Base-by-base conservation (phyloP, 768 basidiomycete species). In the Russula dissimulans region DNA sequence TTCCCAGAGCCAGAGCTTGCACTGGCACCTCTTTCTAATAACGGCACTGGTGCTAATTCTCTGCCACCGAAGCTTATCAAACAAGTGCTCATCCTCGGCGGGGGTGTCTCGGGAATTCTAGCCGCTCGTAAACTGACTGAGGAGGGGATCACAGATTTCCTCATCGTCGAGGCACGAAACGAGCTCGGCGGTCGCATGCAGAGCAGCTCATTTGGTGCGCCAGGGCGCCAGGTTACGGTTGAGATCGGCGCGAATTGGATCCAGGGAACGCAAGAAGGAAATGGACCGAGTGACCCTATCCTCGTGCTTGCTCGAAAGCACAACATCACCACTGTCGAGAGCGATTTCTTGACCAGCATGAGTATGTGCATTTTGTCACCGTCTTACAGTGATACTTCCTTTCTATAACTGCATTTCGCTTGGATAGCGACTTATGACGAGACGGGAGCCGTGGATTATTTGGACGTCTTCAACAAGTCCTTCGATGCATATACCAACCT, bases 141-240 rank as follows among this genome's bases (percentile, higher is more conserved):
- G 52, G 70, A 77, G 15, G 81, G 80, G 3, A 76, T 84, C 59
- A 65, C 76, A n/a, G 72, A 84, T 66, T 84, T 83, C 65, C 65
- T 80, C 50, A 75, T 86, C 41, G 69, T 86, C 18, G 84, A 86
- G 50, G 84, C 76, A 2, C 74, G 76, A 26, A 63, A 67, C 26
- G 78, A 79, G 61, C 71, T 86, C 0, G 84, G 85, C 5, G 85
- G 84, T 32, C 76, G 84, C 12, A 74, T 85, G 75, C 74, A 71
- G 39, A 73, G 74, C 48, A 60, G 65, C 36, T 45, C 67, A 0
- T 79, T 85, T 56, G 81, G 76, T 14, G 71, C 61, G 0, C 57
- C 71, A 0, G 73, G 72, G 0, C 69, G 67, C 47, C 67, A 77
- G 26, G 69, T 70, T 51, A 74, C 74, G 0, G 67, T 86, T 14